Percentiles rank a stretch among this genome's conserved stretches.
Evolutionary conservation across 768 basidiomycete genomes (phyloP).

Genomic region (Xerocomus brunneocitrinus): DNA sequence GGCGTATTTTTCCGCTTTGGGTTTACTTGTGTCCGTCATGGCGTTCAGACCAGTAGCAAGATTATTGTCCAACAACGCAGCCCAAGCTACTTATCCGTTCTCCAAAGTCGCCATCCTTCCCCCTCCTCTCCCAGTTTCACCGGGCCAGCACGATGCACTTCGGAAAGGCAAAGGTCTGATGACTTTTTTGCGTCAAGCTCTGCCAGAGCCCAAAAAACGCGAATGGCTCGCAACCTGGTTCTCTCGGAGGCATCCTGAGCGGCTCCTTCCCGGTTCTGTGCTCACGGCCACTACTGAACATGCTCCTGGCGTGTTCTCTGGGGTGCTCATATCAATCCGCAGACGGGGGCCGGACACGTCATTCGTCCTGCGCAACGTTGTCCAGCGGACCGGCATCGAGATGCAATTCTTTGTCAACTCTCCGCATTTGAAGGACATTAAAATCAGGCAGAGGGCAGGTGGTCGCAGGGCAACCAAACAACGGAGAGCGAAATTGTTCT

Average conservation of each 20-base stretch:
- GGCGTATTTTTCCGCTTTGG: no score
- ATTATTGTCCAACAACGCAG: conserved; percentile 21
- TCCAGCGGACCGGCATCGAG: conserved; percentile 90
- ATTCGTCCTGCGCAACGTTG: conserved; percentile 85
- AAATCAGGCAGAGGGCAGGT: conserved; percentile 61
- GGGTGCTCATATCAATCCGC: conserved; percentile 79
- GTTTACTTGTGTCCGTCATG: conserved; percentile 7
- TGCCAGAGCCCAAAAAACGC: conserved; percentile 66
- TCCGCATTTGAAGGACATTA: conserved; percentile 84
- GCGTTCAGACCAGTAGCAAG: conserved; percentile 13
- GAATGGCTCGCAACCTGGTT: conserved; percentile 66
- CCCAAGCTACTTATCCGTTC: conserved; percentile 53
- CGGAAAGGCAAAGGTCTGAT: conserved; percentile 74
- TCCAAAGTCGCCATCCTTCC: conserved; percentile 61
- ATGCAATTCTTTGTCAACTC: conserved; percentile 86
- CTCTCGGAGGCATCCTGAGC: conserved; percentile 59
- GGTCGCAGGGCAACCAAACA: conserved; percentile 46
- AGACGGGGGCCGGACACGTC: conserved; percentile 82
- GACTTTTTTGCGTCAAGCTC: conserved; percentile 61
- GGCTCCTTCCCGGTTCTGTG: conserved; percentile 81
- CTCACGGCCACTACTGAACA: conserved; percentile 73
- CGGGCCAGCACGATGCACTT: conserved; percentile 40
- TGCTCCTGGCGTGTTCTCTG: conserved; percentile 80
- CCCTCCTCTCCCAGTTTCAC: conserved; percentile 38
- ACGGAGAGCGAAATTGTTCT: conserved; percentile 78